These are phyloP conservation scores for Aechmea fasciata DNA, from an alignment of 176 grass and related monocot species.

Conservation along the genomic window DNA sequence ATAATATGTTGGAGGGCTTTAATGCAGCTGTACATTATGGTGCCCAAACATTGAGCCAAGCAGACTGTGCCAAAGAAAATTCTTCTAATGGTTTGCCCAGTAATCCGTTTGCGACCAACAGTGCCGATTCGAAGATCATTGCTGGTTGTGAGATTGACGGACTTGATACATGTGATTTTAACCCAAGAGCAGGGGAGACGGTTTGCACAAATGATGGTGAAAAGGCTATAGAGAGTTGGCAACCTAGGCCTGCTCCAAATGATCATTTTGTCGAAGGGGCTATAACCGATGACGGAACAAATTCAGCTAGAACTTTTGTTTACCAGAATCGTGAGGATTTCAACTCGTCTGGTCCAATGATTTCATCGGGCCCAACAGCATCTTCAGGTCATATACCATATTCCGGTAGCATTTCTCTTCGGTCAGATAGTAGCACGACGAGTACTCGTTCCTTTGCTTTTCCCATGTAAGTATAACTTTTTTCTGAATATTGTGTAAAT, in stretches of 20 bases:
- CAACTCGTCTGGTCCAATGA: conserved; percentile 19
- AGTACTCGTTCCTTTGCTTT: conserved; percentile 89
- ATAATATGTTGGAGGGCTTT: neutral
- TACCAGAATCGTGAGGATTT: conserved; percentile 6
- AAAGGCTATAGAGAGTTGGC: conserved; percentile 6
- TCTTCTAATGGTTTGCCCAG: neutral
- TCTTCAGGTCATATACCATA: conserved; percentile 53
- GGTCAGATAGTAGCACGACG: conserved; percentile 81
- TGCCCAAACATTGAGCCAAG: neutral
- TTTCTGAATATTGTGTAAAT: too few relatives aligned
- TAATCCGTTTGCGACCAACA: neutral
- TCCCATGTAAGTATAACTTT: conserved; percentile 58
- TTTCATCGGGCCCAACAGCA: conserved; percentile 27
- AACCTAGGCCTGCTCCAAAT: conserved; percentile 12
- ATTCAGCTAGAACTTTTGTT: conserved; percentile 11
- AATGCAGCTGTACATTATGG: neutral
- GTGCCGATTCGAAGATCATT: conserved; percentile 8
- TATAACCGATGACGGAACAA: conserved; percentile 24
- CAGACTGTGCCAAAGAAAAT: neutral
- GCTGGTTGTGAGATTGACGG: conserved; percentile 19
- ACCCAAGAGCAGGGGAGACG: conserved; percentile 23
- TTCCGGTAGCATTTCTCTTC: conserved; percentile 82
- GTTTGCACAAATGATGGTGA: neutral
- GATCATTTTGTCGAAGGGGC: conserved; percentile 21
- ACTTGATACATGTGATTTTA: conserved; percentile 30